Base-by-base conservation (phyloP, 768 basidiomycete genomes). In the Boletus reticulatus region DNA sequence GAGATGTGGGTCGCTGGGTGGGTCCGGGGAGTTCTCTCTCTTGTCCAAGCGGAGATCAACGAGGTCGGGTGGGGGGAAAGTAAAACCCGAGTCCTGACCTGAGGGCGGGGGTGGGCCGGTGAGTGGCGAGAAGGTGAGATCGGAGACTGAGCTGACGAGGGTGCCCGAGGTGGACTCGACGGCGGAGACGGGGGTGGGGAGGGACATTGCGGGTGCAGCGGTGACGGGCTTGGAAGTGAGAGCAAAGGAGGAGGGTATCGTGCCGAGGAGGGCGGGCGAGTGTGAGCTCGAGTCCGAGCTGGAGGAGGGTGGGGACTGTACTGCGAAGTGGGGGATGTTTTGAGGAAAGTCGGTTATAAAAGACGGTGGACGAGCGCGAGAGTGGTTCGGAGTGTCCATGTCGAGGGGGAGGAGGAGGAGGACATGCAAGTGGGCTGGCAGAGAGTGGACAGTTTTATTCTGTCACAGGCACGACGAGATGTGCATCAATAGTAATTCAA, bases 1-100 rank as follows among this genome's bases (percentile, higher is more conserved):
- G 62, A 87, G 72, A 65, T 83, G 79, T 2, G 79, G 71, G 50
- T 74, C 81, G 24, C 73, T 73, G 24, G 70, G 60, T 4, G 68
- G 51, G 44, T 80, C 75, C 9, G 69, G 69, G 7, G 64, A 60
- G 43, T 39, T 41, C 20, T 63, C 60, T 24, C 57, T 59, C n/a
- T 49, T 22, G 11, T 56, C 56, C 2, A 59, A 12, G n/a, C 53
- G 57, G 46, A 48, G 20, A 57, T 69, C 69, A 50, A 62, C 5
- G 9, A 60, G 11, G 57, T 71, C 70, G 0, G 65, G 56, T 9
- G 67, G 61, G 0, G 67, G 56, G 32, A 74, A 71, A 22, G 60
- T 17, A 22, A 71, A 71, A 4, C 52, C 24, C 1, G 63, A 27
- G 6, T 73, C 66, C 9, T 60, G 69, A 6, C 37, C 54, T 1